Evolutionary conservation across 1,139 yeast genomes (phyloP).

Genomic region (Nadsonia starkeyi-henricii): DNA sequence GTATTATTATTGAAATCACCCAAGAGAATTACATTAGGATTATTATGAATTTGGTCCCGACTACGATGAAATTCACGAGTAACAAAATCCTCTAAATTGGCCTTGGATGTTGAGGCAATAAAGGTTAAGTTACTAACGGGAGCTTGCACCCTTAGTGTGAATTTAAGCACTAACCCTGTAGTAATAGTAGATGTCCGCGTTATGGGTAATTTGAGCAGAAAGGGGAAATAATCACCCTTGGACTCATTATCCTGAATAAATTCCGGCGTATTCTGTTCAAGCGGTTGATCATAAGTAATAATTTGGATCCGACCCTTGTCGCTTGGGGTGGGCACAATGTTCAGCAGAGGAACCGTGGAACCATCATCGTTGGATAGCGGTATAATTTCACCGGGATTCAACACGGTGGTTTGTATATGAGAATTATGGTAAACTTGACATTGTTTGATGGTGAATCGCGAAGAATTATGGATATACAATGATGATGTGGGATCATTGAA

Average conservation of each 20-base stretch:
- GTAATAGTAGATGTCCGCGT: slow-evolving; percentile 7
- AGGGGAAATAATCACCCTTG: slow-evolving; percentile 6
- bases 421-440: neutral
- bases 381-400: slow-evolving; percentile 2
- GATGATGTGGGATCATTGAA: slow-evolving; percentile 13
- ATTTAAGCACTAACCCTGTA: slow-evolving; percentile 10
- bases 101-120: slow-evolving; percentile 19
- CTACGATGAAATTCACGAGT: slow-evolving; percentile 23
- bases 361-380: slow-evolving; percentile 5
- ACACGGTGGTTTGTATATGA: slow-evolving; percentile 8
- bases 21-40: slow-evolving; percentile 25
- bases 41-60: slow-evolving; percentile 28
- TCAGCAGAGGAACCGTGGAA: slow-evolving; percentile 5
- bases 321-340: slow-evolving; percentile 1
- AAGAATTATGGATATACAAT: slow-evolving; percentile 12
- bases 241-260: slow-evolving; percentile 8
- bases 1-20: slow-evolving; percentile 19
- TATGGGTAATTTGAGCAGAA: slow-evolving; percentile 14
- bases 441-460: slow-evolving; percentile 12
- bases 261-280: neutral
- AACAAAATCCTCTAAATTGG: slow-evolving; percentile 7
- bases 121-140: slow-evolving; percentile 22
- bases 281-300: neutral
- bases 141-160: slow-evolving; percentile 10
- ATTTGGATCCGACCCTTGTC: neutral